Evolutionary conservation across 2,329 filamentous ascomycete genomes (phyloP).

Genomic region (Myriosclerotinia scirpicola): DNA sequence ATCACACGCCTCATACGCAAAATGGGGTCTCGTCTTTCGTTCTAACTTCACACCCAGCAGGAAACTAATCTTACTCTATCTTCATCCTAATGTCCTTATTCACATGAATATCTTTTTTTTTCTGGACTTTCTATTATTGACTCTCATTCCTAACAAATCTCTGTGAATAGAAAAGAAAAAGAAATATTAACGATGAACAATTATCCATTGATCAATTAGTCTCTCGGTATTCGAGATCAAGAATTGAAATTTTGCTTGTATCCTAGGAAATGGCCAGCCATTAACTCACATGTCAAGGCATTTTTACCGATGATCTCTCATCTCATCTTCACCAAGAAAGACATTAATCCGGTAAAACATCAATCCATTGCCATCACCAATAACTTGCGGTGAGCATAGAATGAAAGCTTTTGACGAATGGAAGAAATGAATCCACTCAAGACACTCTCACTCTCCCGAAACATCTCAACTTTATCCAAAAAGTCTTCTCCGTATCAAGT

Average conservation of each 20-base stretch:
- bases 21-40: neutral
- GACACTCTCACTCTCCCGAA: neutral
- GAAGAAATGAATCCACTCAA: neutral
- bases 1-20: neutral
- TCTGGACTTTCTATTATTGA: neutral
- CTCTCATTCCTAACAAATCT: no score
- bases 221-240: neutral
- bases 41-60: neutral
- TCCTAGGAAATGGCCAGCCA: neutral
- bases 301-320: no score
- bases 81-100: neutral
- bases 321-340: neutral
- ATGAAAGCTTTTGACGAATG: neutral
- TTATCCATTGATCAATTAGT: no score
- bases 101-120: neutral
- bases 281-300: no score
- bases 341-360: neutral
- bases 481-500: neutral
- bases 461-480: neutral
- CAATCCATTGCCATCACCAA: neutral
- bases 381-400: neutral
- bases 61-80: no score
- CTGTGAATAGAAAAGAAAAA: no score
- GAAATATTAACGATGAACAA: no score
- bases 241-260: neutral